These are phyloP conservation scores for Xylaria sp. DNA, from an alignment of 495 filamentous ascomycete genomes.

Conservation along the genomic window DNA sequence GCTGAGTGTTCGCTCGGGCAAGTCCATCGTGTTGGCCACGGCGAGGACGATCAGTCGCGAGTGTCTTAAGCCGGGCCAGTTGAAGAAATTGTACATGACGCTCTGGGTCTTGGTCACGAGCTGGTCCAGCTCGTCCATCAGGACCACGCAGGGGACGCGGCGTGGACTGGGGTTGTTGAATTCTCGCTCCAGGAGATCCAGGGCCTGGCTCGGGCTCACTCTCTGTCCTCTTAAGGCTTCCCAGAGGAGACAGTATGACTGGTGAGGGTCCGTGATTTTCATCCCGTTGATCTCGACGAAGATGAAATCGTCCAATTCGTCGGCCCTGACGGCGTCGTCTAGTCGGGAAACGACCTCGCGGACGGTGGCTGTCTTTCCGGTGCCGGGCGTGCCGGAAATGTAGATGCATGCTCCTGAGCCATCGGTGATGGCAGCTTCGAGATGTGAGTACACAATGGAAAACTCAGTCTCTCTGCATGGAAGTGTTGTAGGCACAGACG, in stretches of 20 bases:
- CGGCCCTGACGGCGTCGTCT: slow-evolving; percentile 79
- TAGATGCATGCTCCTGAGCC: slow-evolving; percentile 96
- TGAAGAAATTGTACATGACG: slow-evolving; percentile 99
- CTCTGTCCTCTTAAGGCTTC: slow-evolving; percentile 93
- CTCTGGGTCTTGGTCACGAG: slow-evolving; percentile 96
- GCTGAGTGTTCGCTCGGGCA: slow-evolving; percentile 93
- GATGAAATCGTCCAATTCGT: slow-evolving; percentile 98
- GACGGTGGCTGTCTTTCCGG: slow-evolving; percentile 97
- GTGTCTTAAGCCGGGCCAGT: slow-evolving; percentile 95
- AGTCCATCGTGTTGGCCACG: slow-evolving; percentile 99
- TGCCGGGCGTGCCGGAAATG: slow-evolving; percentile 99
- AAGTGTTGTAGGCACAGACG: slow-evolving; percentile 84
- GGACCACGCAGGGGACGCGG: slow-evolving; percentile 91
- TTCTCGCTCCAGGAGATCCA: slow-evolving; percentile 88
- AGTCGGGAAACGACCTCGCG: slow-evolving; percentile 92
- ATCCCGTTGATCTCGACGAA: slow-evolving; percentile 99
- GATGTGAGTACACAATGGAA: slow-evolving; percentile 86
- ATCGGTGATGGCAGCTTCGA: slow-evolving; percentile 92
- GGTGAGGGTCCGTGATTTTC: slow-evolving; percentile 98
- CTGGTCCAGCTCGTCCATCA: slow-evolving; percentile 99
- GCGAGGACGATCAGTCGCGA: slow-evolving; percentile 93
- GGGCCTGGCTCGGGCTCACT: slow-evolving; percentile 88
- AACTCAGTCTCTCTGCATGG: slow-evolving; percentile 96
- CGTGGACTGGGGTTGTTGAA: slow-evolving; percentile 90
- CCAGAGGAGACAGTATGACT: slow-evolving; percentile 95